Evolutionary conservation across 306 rosid genomes (phyloP), one percentile per base, ranked within the genome.

Genomic region (Purshia tridentata): DNA sequence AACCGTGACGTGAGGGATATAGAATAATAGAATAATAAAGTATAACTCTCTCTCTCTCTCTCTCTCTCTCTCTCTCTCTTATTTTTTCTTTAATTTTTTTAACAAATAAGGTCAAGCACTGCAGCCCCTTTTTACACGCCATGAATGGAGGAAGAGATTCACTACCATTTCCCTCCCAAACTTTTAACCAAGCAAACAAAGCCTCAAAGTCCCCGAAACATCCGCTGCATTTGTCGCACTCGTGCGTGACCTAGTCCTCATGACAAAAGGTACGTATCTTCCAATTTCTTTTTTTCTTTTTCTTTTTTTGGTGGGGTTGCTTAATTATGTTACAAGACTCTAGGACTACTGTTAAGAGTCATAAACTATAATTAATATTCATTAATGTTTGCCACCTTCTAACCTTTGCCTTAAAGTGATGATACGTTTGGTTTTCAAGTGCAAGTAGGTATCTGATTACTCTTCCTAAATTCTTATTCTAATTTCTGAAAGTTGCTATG

Each of bases 151-250:
- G 63, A 58, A 7, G 41, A 44, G 22, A 37, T 11, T n/a, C 22
- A 70, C 53, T 41, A 18, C 39, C 39, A 6, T 69, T 52, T 53
- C 20, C 65, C 42, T 13, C 44, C 65, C 14, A 44, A 19, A 70
- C 46, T 59, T 53, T 39, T 45, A 19, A 19, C 50, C 37, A 19
- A 22, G 16, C 48, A 54, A 65, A 12, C 4, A 55, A 54, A 65
- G 16, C 3, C 76, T 55, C 68, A 37, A 23, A n/a, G 4, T 9
- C 63, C 15, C 75, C 76, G 53, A 9, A 59, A 76, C 65, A 67
- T 62, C 65, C 74, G 72, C 73, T 76, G 12, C 22, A 44, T 57
- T 70, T 66, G 49, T 9, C 44, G 86, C 44, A n/a, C n/a, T 18
- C 44, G 41, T 45, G 40, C 74, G 22, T 4, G 29, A 7, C 51